Percentiles rank a stretch among this genome's conserved stretches.
These are phyloP conservation scores for Byssoonygena ceratinophila DNA, from an alignment of 2,329 filamentous ascomycete species.

Conservation along the genomic window DNA sequence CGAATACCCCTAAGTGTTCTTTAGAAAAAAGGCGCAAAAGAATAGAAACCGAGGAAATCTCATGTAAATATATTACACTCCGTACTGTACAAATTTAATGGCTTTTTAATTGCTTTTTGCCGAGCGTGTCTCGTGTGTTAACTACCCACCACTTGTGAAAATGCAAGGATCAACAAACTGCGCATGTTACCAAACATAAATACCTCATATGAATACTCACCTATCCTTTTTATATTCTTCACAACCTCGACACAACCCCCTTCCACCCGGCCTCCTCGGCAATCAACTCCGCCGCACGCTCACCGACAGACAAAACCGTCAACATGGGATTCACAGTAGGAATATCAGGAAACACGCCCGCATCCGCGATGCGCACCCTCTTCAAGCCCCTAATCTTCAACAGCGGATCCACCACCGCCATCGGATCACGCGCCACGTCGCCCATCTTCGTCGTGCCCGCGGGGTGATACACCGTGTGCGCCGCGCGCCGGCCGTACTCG, in stretches of 20 bases:
- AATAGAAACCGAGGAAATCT: too few relatives aligned
- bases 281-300: constrained; percentile 75
- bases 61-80: too few relatives aligned
- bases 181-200: too few relatives aligned
- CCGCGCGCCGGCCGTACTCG: constrained; percentile 69
- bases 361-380: constrained; percentile 70
- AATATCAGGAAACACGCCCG: constrained; percentile 81
- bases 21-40: too few relatives aligned
- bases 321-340: constrained; percentile 82
- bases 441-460: constrained; percentile 89
- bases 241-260: constrained; percentile 46
- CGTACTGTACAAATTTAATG: too few relatives aligned
- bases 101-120: too few relatives aligned
- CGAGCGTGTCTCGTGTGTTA: too few relatives aligned
- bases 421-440: constrained; percentile 53
- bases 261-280: constrained; percentile 61
- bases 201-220: too few relatives aligned
- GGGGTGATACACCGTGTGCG: constrained; percentile 85
- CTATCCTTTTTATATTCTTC: too few relatives aligned
- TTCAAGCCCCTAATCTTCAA: constrained; percentile 62
- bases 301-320: constrained; percentile 72
- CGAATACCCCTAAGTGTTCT: not conserved
- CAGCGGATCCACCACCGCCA: constrained; percentile 69
- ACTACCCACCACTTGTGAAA: too few relatives aligned
- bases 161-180: too few relatives aligned